Percentiles rank a stretch among this genome's conserved stretches.
Conservation (phyloP, 371 early-diverging fungal species). For the Fennellomyces sp. region DNA sequence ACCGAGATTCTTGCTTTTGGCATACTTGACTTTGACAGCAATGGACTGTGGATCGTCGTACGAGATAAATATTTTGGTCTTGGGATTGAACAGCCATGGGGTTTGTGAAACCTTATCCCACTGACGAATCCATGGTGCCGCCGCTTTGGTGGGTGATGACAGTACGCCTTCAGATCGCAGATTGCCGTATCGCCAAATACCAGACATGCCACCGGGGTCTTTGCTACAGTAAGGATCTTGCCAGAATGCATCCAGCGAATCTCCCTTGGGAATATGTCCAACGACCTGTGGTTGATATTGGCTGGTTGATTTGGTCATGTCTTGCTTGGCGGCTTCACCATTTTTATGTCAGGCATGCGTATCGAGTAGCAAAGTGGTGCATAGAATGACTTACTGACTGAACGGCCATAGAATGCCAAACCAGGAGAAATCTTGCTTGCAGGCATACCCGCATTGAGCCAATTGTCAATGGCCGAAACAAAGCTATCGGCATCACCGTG, state of each 20-base stretch:
- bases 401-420: constrained; percentile 66
- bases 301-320: constrained; percentile 27
- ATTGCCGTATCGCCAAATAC: constrained; percentile 70
- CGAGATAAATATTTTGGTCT: constrained; percentile 57
- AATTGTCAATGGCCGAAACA: constrained; percentile 54
- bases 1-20: constrained; percentile 43
- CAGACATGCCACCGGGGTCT: constrained; percentile 45
- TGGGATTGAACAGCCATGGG: constrained; percentile 69
- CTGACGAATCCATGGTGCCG: constrained; percentile 63
- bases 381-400: constrained; percentile 32
- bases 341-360: not conserved
- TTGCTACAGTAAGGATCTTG: constrained; percentile 51
- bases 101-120: constrained; percentile 63
- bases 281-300: constrained; percentile 42
- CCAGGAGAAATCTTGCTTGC: constrained; percentile 62
- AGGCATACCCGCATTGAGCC: constrained; percentile 65
- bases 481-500: constrained; percentile 46
- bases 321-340: constrained; percentile 10
- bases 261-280: constrained; percentile 44
- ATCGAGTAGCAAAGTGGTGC: not conserved
- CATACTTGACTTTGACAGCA: constrained; percentile 56
- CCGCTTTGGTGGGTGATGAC: constrained; percentile 48
- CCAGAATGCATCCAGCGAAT: constrained; percentile 57
- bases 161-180: constrained; percentile 67
- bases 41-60: constrained; percentile 69